Evolutionary conservation across 352 stramenopile species (phyloP).

Genomic region (Phytophthora cajani): DNA sequence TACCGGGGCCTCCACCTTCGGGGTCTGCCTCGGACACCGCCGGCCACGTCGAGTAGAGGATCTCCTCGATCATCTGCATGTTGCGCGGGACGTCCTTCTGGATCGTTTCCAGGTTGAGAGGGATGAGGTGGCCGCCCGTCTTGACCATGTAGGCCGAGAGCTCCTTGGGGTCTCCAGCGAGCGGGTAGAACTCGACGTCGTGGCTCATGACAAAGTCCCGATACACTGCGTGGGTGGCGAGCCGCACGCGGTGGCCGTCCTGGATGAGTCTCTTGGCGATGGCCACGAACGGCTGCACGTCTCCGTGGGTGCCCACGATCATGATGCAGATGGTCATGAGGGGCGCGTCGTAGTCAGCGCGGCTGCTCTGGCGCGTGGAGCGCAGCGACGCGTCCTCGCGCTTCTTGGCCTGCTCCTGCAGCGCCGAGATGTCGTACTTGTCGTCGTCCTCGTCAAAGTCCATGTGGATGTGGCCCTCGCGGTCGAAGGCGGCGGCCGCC

Average conservation of each 20-base stretch:
- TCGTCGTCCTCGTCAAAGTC: conserved; percentile 57
- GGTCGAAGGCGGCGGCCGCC: conserved; percentile 54
- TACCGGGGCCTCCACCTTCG: conserved; percentile 55
- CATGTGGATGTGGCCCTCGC: conserved; percentile 56
- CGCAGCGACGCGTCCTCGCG: conserved; percentile 28
- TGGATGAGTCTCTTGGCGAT: conserved; percentile 86
- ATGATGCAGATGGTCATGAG: conserved; percentile 88
- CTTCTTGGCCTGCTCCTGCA: conserved; percentile 40
- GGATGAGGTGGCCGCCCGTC: conserved; percentile 80
- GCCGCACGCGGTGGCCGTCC: conserved; percentile 90
- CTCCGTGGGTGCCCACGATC: conserved; percentile 89
- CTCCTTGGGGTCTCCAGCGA: conserved; percentile 79
- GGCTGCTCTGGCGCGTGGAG: conserved; percentile 25
- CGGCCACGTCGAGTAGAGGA: conserved; percentile 89
- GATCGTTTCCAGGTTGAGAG: conserved; percentile 66
- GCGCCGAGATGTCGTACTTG: conserved; percentile 46
- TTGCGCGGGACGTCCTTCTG: conserved; percentile 83
- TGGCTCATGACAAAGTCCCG: conserved; percentile 82
- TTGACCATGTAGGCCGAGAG: conserved; percentile 93
- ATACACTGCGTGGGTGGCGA: conserved; percentile 92
- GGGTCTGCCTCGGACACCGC: conserved; percentile 84
- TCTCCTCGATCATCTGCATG: conserved; percentile 91
- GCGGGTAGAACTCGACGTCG: conserved; percentile 81
- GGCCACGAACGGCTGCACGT: conserved; percentile 88
- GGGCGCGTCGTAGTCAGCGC: conserved; percentile 34